Evolutionary conservation across 805 yeast genomes (phyloP).

Genomic region (Candida berthetii): DNA sequence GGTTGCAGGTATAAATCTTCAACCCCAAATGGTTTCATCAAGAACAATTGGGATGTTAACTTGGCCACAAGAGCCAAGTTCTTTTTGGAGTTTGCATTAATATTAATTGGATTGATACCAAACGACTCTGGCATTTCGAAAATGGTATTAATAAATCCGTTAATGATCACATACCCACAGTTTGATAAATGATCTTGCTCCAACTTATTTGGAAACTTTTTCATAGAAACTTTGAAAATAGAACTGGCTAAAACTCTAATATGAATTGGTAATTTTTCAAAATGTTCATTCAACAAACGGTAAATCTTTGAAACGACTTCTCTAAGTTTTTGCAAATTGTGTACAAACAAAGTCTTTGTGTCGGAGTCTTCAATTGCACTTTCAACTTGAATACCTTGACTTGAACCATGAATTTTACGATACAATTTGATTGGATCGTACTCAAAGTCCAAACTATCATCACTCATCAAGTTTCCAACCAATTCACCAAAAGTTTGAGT

Average conservation of each 20-base stretch:
- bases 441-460: constrained; percentile 54
- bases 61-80: constrained; percentile 54
- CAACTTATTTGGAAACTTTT: constrained; percentile 49
- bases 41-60: constrained; percentile 57
- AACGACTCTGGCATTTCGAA: constrained; percentile 49
- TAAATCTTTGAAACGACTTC: constrained; percentile 62
- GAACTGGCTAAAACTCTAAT: constrained; percentile 49
- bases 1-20: constrained; percentile 72
- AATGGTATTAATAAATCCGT: constrained; percentile 42
- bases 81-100: constrained; percentile 18
- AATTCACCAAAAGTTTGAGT: constrained; percentile 30
- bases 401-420: constrained; percentile 29
- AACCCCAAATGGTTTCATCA: constrained; percentile 59
- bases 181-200: constrained; percentile 58
- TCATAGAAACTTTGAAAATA: constrained; percentile 31
- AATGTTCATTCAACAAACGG: constrained; percentile 37
- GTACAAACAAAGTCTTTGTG: constrained; percentile 65
- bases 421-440: constrained; percentile 69
- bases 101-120: constrained; percentile 34
- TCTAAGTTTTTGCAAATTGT: constrained; percentile 68
- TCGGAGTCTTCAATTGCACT: constrained; percentile 74
- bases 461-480: constrained; percentile 26
- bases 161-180: constrained; percentile 60
- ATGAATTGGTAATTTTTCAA: constrained; percentile 47
- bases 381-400: constrained; percentile 42